These are phyloP conservation scores for Cryoendolithus antarcticus DNA, from an alignment of 2,329 filamentous ascomycete genomes.

Conservation along the genomic window DNA sequence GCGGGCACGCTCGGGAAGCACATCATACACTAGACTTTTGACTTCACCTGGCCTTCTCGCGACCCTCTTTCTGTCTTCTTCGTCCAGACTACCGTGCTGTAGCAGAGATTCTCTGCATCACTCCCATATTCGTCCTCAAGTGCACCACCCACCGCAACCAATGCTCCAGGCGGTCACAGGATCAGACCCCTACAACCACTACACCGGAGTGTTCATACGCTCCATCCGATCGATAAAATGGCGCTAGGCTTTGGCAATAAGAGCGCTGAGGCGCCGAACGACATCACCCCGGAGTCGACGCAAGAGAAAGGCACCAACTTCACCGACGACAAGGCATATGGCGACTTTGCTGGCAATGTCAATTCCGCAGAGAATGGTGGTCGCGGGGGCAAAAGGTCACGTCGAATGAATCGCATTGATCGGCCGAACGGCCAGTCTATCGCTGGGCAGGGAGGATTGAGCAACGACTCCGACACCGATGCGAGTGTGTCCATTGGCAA, in stretches of 20 bases:
- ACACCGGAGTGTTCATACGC: slow-evolving; percentile 22
- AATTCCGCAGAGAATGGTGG: slow-evolving; percentile 20
- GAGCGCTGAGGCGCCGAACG: slow-evolving; percentile 1
- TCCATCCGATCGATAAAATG: slow-evolving; percentile 40
- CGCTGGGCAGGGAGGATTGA: slow-evolving; percentile 10
- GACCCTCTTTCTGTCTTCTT: no score
- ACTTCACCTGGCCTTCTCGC: no score
- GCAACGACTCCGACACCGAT: slow-evolving; percentile 21
- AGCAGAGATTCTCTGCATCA: no score
- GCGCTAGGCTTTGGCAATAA: slow-evolving; percentile 28
- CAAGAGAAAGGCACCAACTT: slow-evolving; percentile 4
- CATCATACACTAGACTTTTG: no score
- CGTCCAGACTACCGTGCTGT: no score
- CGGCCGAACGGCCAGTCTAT: slow-evolving; percentile 24
- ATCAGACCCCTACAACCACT: slow-evolving; percentile 13
- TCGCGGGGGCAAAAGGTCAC: slow-evolving; percentile 11
- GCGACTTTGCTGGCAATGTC: slow-evolving; percentile 12
- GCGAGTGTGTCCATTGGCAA: slow-evolving; percentile 39
- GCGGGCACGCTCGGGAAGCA: no score
- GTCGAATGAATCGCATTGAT: slow-evolving; percentile 32
- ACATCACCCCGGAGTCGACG: background rate
- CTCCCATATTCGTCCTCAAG: no score
- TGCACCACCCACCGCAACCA: slow-evolving; percentile 1
- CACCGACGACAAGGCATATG: slow-evolving; percentile 9
- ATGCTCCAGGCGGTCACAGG: slow-evolving; percentile 15